Evolutionary conservation across 139 green algal genomes (phyloP), one percentile per base, ranked within the genome.

Genomic region (Auxenochlorella protothecoides): DNA sequence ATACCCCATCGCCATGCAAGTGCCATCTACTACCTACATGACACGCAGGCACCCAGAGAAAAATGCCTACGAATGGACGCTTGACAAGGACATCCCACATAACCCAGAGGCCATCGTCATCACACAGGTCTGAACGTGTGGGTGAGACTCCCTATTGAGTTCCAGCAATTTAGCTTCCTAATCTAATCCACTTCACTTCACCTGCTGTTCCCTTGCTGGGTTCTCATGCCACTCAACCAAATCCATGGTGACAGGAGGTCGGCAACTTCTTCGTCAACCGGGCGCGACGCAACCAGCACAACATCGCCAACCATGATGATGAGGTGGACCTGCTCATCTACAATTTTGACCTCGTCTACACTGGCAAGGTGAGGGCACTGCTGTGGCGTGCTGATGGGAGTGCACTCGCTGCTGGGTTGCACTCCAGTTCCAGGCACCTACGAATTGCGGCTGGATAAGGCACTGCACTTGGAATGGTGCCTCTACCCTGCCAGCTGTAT

Each of bases 291-390:
- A 94, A 91, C 78, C 76, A 75, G 56, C 90, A 94, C 66, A 55
- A 68, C 7, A 81, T 83, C 6, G 59, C 62, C 44, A 75, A 68
- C 66, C 52, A 72, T 55, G 14, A 75, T 27, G 78, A 90, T 53
- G 86, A 92, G 76, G 78, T 90, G 54, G 74, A 84, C 8, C 10
- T 93, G 72, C 72, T 94, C 6, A 91, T 94, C 66, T 93, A 94
- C 76, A 93, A 93, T 71, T 93, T 73, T 63, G 70, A 57, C 12
- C 79, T 79, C 12, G 14, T 62, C 11, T 92, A 83, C 74, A 92
- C 87, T 13, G 87, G 87, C 57, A 83, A 81, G 74, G 80, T 74
- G 10, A 52, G 71, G 10, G 55, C 4, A 13, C 13, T 67, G 6
- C 51, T 53, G 4, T n/a, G 11, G 5, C 14, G 5, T 57, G 10